Evolutionary conservation across 257 asterid genomes (phyloP), one percentile per base, ranked within the genome.

Genomic region (Ehretia macrophylla): DNA sequence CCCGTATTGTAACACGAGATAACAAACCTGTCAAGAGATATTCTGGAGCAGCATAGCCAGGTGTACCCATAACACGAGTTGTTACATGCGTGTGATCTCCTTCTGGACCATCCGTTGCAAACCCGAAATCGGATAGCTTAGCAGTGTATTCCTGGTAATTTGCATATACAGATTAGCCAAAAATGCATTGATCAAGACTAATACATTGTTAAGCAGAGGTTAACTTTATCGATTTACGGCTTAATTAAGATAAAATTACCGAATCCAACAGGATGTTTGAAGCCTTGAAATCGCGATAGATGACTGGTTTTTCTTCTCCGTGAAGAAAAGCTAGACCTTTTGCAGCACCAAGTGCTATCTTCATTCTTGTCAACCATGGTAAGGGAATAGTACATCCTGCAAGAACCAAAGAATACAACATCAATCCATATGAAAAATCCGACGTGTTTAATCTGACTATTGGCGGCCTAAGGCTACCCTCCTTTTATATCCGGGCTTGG

Each of bases 1-100:
- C n/a, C n/a, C n/a, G n/a, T n/a, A n/a, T n/a, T n/a, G n/a, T n/a
- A n/a, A n/a, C n/a, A n/a, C n/a, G n/a, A n/a, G 56, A 51, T 14
- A 10, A 19, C 56, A 51, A 21, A 85, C 97, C 95, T 53, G 96
- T 81, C 95, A 81, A 82, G 60, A 90, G 48, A 60, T 90, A 90
- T 68, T 90, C 96, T 0, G 97, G 97, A 50, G 97, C 97, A 6
- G 93, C 95, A 1, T 90, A 90, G 49, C 96, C 96, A 17, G 77
- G 88, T 16, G 97, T 90, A 5, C 96, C 96, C 95, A 90, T 87
- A 18, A 90, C 75, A 6, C 95, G 83, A 0, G 96, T 84, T 0
- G 96, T 74, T 4, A 86, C 93, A 10, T 84, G 95, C 0, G 90
- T 79, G 14, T 84, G 75, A 42, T 87, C 92, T 17, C 93, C 96